Base-by-base conservation (phyloP, 2,329 filamentous ascomycete genomes). In the Ophiostoma populinum region DNA sequence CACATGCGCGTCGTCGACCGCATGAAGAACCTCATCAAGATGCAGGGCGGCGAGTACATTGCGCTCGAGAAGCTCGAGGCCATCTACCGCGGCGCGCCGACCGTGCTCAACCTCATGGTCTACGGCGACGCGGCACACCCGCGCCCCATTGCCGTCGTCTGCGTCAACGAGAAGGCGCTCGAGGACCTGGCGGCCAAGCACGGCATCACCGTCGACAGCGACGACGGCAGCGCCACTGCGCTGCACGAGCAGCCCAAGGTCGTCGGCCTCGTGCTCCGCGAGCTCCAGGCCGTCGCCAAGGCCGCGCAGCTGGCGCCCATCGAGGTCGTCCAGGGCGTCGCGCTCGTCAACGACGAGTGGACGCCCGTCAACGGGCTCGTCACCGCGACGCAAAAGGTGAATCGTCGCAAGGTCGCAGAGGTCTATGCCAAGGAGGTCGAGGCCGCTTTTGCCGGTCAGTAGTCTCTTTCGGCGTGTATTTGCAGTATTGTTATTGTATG, bases 11-110 rank as follows among this genome's bases (percentile, higher is more conserved):
- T 95, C 53, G 86, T 95, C 51, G 87, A 95, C 56, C 82, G 87
- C 47, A 86, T 93, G 72, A 95, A 95, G 75, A 95, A 95, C 59
- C 64, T 95, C 37, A 81, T 95, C 56, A 95, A 95, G 74, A 86
- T 90, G 43, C 70, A 82, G 44, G 85, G 86, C 41, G 87, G 87
- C 46, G 87, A 95, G 64, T 95, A 95, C 57, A 92, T 95, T 54
- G 90, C 87, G 16, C 70, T 98, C 4, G 87, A 95, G 63, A 94
- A 86, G 63, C 74, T 95, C 40, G 87, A 95, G 60, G 80, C 86
- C 3, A 67, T 92, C 36, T 95, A 94, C 61, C 77, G 86, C 42
- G 75, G 81, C 30, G 71, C 70, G 8, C 67, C 72, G n/a, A 70
- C 79, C 8, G 82, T 93, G 15, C 70, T 70, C 40, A 92, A 92